Evolutionary conservation across 768 basidiomycete genomes (phyloP), one percentile per base, ranked within the genome.

Genomic region (Psilocybe cyanescens): DNA sequence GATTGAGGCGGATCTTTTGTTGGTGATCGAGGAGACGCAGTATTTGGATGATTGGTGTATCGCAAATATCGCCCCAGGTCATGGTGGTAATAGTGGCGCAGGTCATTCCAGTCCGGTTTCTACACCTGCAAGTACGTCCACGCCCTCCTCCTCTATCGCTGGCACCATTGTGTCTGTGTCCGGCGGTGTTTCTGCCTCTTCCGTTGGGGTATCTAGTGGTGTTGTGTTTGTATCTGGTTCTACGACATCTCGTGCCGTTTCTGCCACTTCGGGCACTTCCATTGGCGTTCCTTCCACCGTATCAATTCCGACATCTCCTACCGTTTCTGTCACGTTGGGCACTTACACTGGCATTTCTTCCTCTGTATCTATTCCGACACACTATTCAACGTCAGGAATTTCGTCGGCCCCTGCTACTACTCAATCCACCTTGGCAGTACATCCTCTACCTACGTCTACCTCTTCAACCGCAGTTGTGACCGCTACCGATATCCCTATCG

Each of bases 401-500:
- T 53, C 51, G n/a, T 37, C 51, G 12, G n/a, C 51, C 5, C 30
- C 30, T 3, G 12, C 33, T 37, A 11, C 16, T 9, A 19, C n/a
- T 12, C 50, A 24, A 49, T 19, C 48, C 11, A 24, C 50, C 9
- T 30, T n/a, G 3, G 28, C 30, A 3, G 7, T 51, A 24, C 24
- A 24, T 24, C 24, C 31, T 33, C n/a, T n/a, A 35, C 29, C 28
- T 31, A 35, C n/a, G 4, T 3, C 33, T n/a, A 37, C 33, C 1
- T 35, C 56, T 3, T 19, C 45, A 2, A 37, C 14, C n/a, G 44
- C 30, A 24, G 8, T 14, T 47, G 14, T 47, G 9, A 5, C 46
- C 30, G 7, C 46, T n/a, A 14, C 46, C 7, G 63, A 70, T 50
- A 53, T 58, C 31, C 71, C 71, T 17, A 62, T 72, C 47, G 57